phyloP scores from a whole-genome alignment of 1,284 basidiomycete species.

The Marasmius sp. region DNA sequence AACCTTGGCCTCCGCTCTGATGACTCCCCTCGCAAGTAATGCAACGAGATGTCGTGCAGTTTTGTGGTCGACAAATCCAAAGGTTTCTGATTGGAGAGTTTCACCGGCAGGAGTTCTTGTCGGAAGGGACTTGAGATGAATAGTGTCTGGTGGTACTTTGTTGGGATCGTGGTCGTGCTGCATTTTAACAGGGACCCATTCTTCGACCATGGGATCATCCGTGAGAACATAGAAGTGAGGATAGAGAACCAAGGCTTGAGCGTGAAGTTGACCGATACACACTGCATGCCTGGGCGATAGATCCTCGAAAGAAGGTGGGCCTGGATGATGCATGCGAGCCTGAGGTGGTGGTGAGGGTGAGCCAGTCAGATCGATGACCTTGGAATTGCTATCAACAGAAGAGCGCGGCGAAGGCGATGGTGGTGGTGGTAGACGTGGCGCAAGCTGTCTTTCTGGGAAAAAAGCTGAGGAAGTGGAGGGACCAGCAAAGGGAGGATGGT shows the following conservation, averaged over 20 bases:
- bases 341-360: slow-evolving; percentile 64
- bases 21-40: slow-evolving; percentile 80
- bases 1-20: slow-evolving; percentile 82
- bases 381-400: slow-evolving; percentile 31
- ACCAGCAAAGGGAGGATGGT: slow-evolving; percentile 49
- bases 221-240: slow-evolving; percentile 72
- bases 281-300: slow-evolving; percentile 76
- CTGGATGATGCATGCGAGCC: slow-evolving; percentile 18
- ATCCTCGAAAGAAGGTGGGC: slow-evolving; percentile 42
- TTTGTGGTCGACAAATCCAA: slow-evolving; percentile 86
- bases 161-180: slow-evolving; percentile 66
- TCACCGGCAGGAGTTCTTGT: slow-evolving; percentile 50
- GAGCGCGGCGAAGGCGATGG: slow-evolving; percentile 17
- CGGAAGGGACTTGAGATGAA: slow-evolving; percentile 77
- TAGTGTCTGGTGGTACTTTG: slow-evolving; percentile 66
- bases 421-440: slow-evolving; percentile 22
- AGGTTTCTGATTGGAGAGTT: slow-evolving; percentile 56
- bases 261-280: slow-evolving; percentile 84
- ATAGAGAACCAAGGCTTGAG: slow-evolving; percentile 84
- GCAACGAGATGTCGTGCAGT: slow-evolving; percentile 77
- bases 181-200: slow-evolving; percentile 79
- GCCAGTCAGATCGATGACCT: slow-evolving; percentile 74
- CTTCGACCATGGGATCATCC: slow-evolving; percentile 43
- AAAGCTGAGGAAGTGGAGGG: slow-evolving; percentile 35
- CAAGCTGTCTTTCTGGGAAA: slow-evolving; percentile 14